Percentiles rank a stretch among this genome's conserved stretches.
Evolutionary conservation across 2,329 filamentous ascomycete genomes (phyloP).

Genomic region (Bipolaris bicolor): DNA sequence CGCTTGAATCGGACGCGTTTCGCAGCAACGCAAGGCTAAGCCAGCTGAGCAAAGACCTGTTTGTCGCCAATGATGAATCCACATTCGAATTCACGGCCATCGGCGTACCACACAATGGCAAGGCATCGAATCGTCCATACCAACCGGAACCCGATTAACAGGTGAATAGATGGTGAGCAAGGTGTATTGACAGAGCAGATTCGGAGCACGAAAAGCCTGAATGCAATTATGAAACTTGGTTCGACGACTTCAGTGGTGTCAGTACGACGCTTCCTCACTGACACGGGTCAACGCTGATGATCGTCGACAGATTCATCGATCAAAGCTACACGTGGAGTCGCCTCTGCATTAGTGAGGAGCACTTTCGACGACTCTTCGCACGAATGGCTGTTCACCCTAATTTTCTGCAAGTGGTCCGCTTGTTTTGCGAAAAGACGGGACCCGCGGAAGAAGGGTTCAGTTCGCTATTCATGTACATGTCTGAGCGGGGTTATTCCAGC

Average conservation of each 20-base stretch:
- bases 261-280: not conserved
- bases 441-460: slow-evolving; percentile 20
- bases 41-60: slow-evolving; percentile 9
- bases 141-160: not conserved
- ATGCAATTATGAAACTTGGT: not conserved
- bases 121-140: not conserved
- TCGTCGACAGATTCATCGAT: slow-evolving; percentile 13
- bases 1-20: slow-evolving; percentile 7
- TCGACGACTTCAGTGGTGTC: slow-evolving; percentile 5
- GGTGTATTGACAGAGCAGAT: slow-evolving; percentile 1
- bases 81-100: slow-evolving; percentile 2
- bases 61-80: slow-evolving; percentile 9
- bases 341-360: slow-evolving; percentile 17
- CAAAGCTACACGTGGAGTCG: slow-evolving; percentile 20
- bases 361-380: slow-evolving; percentile 15
- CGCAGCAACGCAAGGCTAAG: slow-evolving; percentile 3
- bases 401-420: slow-evolving; percentile 16
- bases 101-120: not conserved
- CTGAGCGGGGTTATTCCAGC: not conserved
- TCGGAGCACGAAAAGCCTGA: not conserved
- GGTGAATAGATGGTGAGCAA: slow-evolving; percentile 1
- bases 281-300: not conserved
- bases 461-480: slow-evolving; percentile 3
- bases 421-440: slow-evolving; percentile 16
- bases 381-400: slow-evolving; percentile 14